Evolutionary conservation across 176 grass and related monocot genomes (phyloP).

Genomic region (Ampelocalamus luodianensis): DNA sequence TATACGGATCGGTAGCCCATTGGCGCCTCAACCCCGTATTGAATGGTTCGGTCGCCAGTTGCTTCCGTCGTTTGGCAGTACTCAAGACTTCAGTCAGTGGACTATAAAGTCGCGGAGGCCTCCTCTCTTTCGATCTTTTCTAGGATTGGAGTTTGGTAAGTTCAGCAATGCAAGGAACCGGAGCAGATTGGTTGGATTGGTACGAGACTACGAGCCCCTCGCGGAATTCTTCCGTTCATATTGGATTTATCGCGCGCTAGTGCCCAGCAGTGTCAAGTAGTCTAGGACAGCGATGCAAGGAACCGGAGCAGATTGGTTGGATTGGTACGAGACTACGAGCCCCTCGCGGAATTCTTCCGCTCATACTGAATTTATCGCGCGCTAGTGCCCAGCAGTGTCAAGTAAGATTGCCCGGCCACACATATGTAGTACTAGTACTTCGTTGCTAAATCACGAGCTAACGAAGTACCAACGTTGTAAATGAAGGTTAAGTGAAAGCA

Average conservation of each 20-base stretch:
- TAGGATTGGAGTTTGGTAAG: neutral
- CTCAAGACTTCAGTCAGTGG: neutral
- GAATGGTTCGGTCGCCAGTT: neutral
- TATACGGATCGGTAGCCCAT: neutral
- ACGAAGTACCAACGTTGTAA: neutral
- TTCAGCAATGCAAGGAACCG: neutral
- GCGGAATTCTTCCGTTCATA: slow-evolving; percentile 27
- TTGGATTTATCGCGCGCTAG: neutral
- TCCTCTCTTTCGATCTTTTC: slow-evolving; percentile 6
- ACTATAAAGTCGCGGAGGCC: neutral
- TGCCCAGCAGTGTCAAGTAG: neutral
- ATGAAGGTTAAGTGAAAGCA: neutral
- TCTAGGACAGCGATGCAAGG: neutral
- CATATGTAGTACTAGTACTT: neutral
- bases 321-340: neutral
- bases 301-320: neutral
- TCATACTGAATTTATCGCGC: slow-evolving; percentile 20
- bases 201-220: neutral
- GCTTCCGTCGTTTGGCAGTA: neutral
- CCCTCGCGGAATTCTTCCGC: neutral
- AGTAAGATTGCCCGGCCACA: neutral
- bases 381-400: neutral
- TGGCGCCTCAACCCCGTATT: slow-evolving; percentile 7
- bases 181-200: neutral
- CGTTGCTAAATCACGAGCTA: neutral